Base-by-base conservation (phyloP, 2,329 filamentous ascomycete species). In the Macrophomina tecta region DNA sequence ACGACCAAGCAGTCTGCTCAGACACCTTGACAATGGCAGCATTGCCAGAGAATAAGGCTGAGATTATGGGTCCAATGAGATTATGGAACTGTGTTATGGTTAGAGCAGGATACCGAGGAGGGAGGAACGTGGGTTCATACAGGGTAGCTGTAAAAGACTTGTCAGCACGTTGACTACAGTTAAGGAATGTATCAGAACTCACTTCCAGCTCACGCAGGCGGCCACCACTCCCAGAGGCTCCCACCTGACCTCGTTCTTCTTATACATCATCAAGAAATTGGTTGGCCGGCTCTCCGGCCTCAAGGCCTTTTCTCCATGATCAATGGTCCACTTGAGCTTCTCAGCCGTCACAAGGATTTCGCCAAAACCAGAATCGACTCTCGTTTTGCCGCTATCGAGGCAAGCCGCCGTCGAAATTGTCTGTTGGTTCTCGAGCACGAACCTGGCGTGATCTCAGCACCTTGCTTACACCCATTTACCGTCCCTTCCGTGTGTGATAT, bases 161-260 rank as follows among this genome's bases (percentile, higher is more conserved):
- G n/a, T 64, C 68, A 48, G 64, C 67, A 12, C 66, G 16, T 32
- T 11, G 46, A 34, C 4, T 12, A 28, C 51, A 30, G 40, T n/a
- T 9, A 16, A 16, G 23, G 11, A 38, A 40, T 34, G 18, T 5
- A 36, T 5, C 23, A 23, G 23, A 23, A 76, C 79, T 72, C 93
- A 98, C 82, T 99, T 99, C 95, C 95, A 99, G 76, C 91, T 95
- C 51, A 99, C 93, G 63, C 94, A 90, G 18, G 95, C 94, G 11
- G 93, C 90, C 5, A 99, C 92, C 42, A 99, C 93, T 16, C 95
- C 95, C 23, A 98, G 83, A 14, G 95, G 94, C 79, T 99, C 94
- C 79, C 97, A 99, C 60, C 87, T 83, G 34, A 99, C 93, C 69
- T 89, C 90, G 76, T 97, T 97, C 77, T 87, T 89, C 85, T 99